Conservation (phyloP, 1,284 basidiomycete genomes). For the Apiotrichum veenhuisii region DNA sequence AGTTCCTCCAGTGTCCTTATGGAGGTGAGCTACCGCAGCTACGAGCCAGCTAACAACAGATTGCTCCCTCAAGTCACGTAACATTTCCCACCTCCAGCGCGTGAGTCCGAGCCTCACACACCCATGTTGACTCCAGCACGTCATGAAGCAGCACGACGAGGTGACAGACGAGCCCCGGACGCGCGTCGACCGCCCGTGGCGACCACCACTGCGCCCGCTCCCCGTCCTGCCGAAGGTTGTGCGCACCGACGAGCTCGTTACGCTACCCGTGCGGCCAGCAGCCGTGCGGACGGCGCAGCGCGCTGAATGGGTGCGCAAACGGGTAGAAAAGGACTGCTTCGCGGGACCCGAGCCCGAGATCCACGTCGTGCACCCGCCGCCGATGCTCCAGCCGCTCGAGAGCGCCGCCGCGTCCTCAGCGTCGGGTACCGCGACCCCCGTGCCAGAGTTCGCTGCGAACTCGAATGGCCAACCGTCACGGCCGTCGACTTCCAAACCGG, state of each 20-base stretch:
- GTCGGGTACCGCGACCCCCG: neutral
- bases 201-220: neutral
- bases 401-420: too few relatives aligned
- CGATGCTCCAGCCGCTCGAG: slow-evolving; percentile 24
- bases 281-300: slow-evolving; percentile 9
- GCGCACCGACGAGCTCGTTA: slow-evolving; percentile 30
- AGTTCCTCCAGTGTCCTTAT: slow-evolving; percentile 30
- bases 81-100: slow-evolving; percentile 27
- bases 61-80: slow-evolving; percentile 27
- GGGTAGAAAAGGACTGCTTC: slow-evolving; percentile 25
- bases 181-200: slow-evolving; percentile 20
- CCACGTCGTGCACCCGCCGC: slow-evolving; percentile 27
- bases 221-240: slow-evolving; percentile 15
- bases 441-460: neutral
- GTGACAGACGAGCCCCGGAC: slow-evolving; percentile 17
- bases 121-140: slow-evolving; percentile 18
- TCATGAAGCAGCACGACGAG: slow-evolving; percentile 24
- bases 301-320: slow-evolving; percentile 16
- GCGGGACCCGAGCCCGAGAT: slow-evolving; percentile 29
- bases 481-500: too few relatives aligned
- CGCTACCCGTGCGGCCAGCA: slow-evolving; percentile 16
- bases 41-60: slow-evolving; percentile 5
- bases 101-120: neutral
- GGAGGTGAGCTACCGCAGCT: neutral
- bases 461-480: too few relatives aligned